Evolutionary conservation across 257 asterid genomes (phyloP).

Genomic region (Cordia subcordata): DNA sequence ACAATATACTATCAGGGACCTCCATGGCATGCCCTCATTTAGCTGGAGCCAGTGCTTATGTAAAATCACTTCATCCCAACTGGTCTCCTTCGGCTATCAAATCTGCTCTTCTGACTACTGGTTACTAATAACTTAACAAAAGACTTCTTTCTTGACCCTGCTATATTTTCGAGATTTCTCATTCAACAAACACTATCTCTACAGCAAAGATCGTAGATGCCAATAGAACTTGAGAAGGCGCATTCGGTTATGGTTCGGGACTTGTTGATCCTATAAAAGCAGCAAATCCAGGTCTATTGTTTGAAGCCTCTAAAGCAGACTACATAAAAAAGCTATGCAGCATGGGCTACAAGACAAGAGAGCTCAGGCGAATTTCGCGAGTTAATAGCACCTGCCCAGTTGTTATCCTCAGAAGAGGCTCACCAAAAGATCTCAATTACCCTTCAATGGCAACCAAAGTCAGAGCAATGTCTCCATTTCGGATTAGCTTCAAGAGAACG

Average conservation of each 20-base stretch:
- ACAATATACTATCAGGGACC: conserved; percentile 15
- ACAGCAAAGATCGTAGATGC: neutral
- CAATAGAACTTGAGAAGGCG: neutral
- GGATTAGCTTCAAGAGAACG: conserved; percentile 5
- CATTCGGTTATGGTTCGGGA: conserved; percentile 1
- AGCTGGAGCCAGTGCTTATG: conserved; percentile 12
- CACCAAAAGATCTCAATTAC: conserved; percentile 14
- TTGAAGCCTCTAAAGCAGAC: conserved; percentile 1
- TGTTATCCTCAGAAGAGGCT: too few species aligned
- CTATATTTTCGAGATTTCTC: neutral
- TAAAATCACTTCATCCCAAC: conserved; percentile 12
- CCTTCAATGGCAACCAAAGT: conserved; percentile 14
- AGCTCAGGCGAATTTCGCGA: conserved; percentile 1
- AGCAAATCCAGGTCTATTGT: conserved; percentile 7
- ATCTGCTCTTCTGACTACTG: conserved; percentile 18
- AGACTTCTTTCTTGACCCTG: neutral
- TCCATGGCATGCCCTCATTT: conserved; percentile 27
- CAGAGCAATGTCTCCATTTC: neutral
- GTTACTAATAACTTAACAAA: neutral
- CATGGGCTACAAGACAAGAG: neutral
- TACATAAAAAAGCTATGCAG: conserved; percentile 7
- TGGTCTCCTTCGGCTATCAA: conserved; percentile 17
- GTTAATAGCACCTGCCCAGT: conserved; percentile 1
- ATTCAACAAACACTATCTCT: neutral
- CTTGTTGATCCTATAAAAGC: conserved; percentile 10